Conservation (phyloP, 2,329 filamentous ascomycete genomes). For the Botrytis sinoallii region DNA sequence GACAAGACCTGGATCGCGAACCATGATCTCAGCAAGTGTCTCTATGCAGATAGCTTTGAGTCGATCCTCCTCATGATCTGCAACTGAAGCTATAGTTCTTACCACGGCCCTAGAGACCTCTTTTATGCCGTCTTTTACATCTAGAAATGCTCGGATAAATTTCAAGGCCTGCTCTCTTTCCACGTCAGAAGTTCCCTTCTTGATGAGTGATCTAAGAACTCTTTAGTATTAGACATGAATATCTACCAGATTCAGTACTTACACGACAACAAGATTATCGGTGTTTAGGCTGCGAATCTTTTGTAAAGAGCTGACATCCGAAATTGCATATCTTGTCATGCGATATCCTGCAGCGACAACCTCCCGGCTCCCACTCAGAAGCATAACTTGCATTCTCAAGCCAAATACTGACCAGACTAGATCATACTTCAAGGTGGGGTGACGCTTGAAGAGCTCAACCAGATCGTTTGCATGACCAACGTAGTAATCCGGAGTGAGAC, state of each 20-base stretch:
- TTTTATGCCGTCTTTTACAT: conserved; percentile 86
- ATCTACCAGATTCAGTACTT: conserved; percentile 30
- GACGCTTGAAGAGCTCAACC: conserved; percentile 92
- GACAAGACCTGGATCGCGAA: conserved; percentile 78
- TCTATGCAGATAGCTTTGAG: conserved; percentile 87
- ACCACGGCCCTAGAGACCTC: conserved; percentile 87
- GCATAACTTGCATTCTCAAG: conserved; percentile 88
- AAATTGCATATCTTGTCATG: conserved; percentile 90
- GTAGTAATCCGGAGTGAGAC: conserved; percentile 91
- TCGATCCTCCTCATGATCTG: conserved; percentile 68
- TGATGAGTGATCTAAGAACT: conserved; percentile 68
- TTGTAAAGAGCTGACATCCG: conserved; percentile 82
- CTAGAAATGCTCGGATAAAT: conserved; percentile 90
- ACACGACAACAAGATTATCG: conserved; percentile 83
- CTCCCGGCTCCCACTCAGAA: conserved; percentile 91
- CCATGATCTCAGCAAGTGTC: conserved; percentile 86
- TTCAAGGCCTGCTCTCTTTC: conserved; percentile 97
- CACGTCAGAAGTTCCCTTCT: conserved; percentile 94
- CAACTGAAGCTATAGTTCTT: conserved; percentile 84
- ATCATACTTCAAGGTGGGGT: conserved; percentile 94
- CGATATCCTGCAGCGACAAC: conserved; percentile 93
- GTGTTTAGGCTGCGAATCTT: conserved; percentile 86
- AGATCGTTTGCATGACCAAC: conserved; percentile 87
- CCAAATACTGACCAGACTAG: conserved; percentile 95
- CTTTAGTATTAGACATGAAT: conserved; percentile 24